phyloP scores from a whole-genome alignment of 2,329 filamentous ascomycete species.

The Myriosclerotinia curreyana region DNA sequence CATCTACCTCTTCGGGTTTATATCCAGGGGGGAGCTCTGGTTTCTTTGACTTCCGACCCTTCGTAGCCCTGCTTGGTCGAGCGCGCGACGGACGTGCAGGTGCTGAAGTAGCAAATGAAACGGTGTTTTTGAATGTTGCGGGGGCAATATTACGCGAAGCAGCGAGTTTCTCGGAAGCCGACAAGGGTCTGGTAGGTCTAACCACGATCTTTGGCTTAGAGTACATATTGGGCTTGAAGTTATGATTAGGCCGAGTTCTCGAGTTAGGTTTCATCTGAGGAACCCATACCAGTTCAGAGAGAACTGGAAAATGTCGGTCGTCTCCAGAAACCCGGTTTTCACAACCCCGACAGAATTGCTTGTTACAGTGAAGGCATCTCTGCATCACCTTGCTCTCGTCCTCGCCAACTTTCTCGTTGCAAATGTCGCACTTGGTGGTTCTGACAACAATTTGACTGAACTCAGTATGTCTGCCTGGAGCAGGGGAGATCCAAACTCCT shows the following conservation, averaged over 20 bases:
- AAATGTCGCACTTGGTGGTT: conserved; percentile 18
- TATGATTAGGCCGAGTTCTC: neutral
- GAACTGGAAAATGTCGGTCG: neutral
- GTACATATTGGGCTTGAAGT: conserved; percentile 1
- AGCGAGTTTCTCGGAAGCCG: neutral
- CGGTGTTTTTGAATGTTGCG: neutral
- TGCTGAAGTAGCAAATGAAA: neutral
- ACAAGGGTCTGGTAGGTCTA: neutral
- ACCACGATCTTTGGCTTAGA: neutral
- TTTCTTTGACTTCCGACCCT: neutral
- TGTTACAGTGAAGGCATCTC: conserved; percentile 4
- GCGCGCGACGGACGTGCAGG: neutral
- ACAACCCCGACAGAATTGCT: conserved; percentile 3
- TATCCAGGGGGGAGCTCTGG: too few relatives aligned
- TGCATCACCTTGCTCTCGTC: neutral
- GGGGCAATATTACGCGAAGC: neutral
- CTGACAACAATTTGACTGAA: conserved; percentile 9
- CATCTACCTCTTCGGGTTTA: neutral
- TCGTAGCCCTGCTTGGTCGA: neutral
- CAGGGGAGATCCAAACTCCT: conserved; percentile 6
- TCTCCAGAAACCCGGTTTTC: neutral
- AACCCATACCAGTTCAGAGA: conserved; percentile 5
- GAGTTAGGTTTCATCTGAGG: conserved; percentile 7
- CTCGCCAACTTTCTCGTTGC: neutral
- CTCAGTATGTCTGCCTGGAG: neutral